Percentiles rank a stretch among this genome's conserved stretches.
Conservation (phyloP, 2,329 filamentous ascomycete species). For the Shiraia bambusicola region DNA sequence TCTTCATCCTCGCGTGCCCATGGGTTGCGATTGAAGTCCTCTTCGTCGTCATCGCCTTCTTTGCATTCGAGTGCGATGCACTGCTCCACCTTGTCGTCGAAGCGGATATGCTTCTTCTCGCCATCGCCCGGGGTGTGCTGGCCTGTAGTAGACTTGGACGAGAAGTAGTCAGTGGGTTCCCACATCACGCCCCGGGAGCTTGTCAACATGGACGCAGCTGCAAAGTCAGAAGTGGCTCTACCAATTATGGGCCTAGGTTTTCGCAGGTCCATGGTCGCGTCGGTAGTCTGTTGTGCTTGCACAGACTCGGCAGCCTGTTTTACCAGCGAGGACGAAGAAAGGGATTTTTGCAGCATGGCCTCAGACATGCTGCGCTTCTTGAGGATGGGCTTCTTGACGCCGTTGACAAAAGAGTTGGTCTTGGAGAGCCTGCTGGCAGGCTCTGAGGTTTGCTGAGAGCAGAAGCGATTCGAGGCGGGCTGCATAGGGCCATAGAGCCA, state of each 20-base stretch:
- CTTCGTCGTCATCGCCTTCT: slow-evolving; percentile 68
- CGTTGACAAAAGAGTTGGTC: slow-evolving; percentile 64
- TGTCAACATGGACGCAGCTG: slow-evolving; percentile 58
- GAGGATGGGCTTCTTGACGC: slow-evolving; percentile 81
- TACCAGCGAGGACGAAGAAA: slow-evolving; percentile 84
- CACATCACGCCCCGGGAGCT: slow-evolving; percentile 62
- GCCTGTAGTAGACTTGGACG: slow-evolving; percentile 71
- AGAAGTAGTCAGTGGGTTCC: slow-evolving; percentile 64
- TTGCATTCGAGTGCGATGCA: slow-evolving; percentile 92
- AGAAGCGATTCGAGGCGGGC: slow-evolving; percentile 61
- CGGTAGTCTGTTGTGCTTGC: slow-evolving; percentile 74
- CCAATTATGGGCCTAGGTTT: slow-evolving; percentile 59
- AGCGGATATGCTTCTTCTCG: slow-evolving; percentile 85
- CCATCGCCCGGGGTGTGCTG: slow-evolving; percentile 61
- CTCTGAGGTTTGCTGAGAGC: slow-evolving; percentile 52
- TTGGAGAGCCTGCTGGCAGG: slow-evolving; percentile 59
- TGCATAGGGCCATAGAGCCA: slow-evolving; percentile 96
- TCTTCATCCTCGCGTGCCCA: slow-evolving; percentile 49
- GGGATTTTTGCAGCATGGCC: slow-evolving; percentile 84
- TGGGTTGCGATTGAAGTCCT: slow-evolving; percentile 46
- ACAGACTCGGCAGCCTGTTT: slow-evolving; percentile 87
- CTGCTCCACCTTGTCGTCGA: slow-evolving; percentile 93
- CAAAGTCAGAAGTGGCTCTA: slow-evolving; percentile 68
- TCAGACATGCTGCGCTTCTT: slow-evolving; percentile 98
- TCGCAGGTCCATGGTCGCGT: slow-evolving; percentile 45